Evolutionary conservation across 495 filamentous ascomycete species (phyloP).

Genomic region (Parmelia sp.): DNA sequence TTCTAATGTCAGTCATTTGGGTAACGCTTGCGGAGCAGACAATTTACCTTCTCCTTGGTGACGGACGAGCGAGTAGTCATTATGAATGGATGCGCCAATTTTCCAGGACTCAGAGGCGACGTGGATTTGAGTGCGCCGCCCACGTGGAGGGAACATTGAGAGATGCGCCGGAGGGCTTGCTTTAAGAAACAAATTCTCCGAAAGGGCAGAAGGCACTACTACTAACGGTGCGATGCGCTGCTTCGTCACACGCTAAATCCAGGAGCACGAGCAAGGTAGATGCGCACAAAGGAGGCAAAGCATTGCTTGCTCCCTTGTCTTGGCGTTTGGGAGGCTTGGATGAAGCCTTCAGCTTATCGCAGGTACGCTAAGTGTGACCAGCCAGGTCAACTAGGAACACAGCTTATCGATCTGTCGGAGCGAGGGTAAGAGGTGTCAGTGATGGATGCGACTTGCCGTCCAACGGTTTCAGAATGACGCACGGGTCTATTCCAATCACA

Average conservation of each 20-base stretch:
- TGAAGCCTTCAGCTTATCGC: background rate
- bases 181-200: conserved; percentile 17
- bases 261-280: background rate
- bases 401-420: too few species aligned
- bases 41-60: conserved; percentile 5
- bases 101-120: background rate
- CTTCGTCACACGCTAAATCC: background rate
- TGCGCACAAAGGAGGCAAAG: conserved; percentile 18
- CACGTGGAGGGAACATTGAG: conserved; percentile 2
- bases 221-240: background rate
- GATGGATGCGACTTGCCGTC: conserved; percentile 4
- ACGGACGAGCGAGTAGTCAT: conserved; percentile 16
- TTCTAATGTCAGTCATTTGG: background rate
- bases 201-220: conserved; percentile 3
- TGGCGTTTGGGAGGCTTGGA: background rate
- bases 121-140: background rate
- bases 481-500: conserved; percentile 11
- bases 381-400: too few species aligned
- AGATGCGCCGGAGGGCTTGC: conserved; percentile 3
- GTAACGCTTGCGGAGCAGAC: background rate
- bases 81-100: conserved; percentile 7
- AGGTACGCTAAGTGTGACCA: too few species aligned
- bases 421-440: too few species aligned
- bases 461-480: conserved; percentile 14
- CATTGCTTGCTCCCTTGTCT: background rate